Evolutionary conservation across 78 protist genomes (phyloP), one percentile per base, ranked within the genome.

Genomic region (Dictyostelium purpureum): DNA sequence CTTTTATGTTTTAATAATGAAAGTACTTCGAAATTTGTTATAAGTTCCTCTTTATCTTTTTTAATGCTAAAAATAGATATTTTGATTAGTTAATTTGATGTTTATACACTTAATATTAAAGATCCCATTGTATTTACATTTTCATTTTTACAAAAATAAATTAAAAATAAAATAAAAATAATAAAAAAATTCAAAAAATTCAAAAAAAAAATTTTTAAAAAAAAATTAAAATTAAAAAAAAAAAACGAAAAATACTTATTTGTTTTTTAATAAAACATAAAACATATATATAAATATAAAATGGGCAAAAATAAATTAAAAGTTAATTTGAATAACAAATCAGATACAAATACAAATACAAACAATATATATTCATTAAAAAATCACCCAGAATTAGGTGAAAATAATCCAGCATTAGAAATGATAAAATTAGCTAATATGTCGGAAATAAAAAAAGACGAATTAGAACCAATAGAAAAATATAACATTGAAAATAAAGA

Each of bases 21-120:
- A 14, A 85, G 47, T 19, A 85, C 91, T 45, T 85, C 91, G 73
- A 42, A 85, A 47, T 85, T 85, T 24, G 71, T 73, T 47, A 85
- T 73, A 2, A 85, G 7, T 33, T 85, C 91, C 42, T 85, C 91
- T 66, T 85, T 49, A 26, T 56, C 74, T 40, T 52, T 70, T 38
- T 31, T 37, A 57, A 73, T 59, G n/a, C 91, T 85, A 56, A 31
- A 18, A 18, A 40, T 14, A 37, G n/a, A n/a, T n/a, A n/a, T n/a
- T n/a, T n/a, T n/a, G n/a, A n/a, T n/a, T n/a, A n/a, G n/a, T n/a
- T n/a, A n/a, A n/a, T n/a, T n/a, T n/a, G n/a, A n/a, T n/a, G n/a
- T n/a, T n/a, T n/a, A n/a, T n/a, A n/a, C n/a, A n/a, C n/a, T n/a
- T n/a, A n/a, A n/a, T n/a, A n/a, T n/a, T n/a, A n/a, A n/a, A n/a